Evolutionary conservation across 768 basidiomycete species (phyloP), one percentile per base, ranked within the genome.

Genomic region (Suillus fuscotomentosus): DNA sequence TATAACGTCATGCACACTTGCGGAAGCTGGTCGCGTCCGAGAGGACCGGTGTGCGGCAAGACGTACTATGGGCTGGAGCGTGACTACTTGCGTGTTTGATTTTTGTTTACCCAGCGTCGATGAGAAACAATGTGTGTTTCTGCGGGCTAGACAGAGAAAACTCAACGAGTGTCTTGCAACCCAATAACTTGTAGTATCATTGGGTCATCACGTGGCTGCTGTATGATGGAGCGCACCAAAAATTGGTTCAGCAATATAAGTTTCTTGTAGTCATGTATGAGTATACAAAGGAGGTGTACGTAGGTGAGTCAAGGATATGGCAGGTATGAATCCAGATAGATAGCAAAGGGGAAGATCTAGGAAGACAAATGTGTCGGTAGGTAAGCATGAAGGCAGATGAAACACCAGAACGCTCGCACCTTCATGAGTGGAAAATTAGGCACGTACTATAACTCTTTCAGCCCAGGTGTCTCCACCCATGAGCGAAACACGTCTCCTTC

Each of bases 1-100:
- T 79, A 72, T 80, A 77, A 15, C 79, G 81, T 86, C 88, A 87
- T 56, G 87, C 62, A 66, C 74, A 69, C 62, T 72, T 69, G 69
- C 75, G 60, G 68, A 74, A 64, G 65, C 39, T 55, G 65, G 41
- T 57, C 41, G 65, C 20, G 22, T 53, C 38, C 17, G 43, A 22
- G 57, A 59, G 48, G 31, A 47, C 27, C 47, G 61, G 15, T 4
- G 4, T 59, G 60, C 20, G 31, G 15, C 17, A 10, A 9, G 10
- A 60, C 22, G n/a, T 38, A 38, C 36, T 38, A 60, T n/a, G 54
- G 65, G 41, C 60, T 31, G 9, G 54, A 38, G 8, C 36, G 9
- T 38, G 9, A 15, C 34, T 22, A n/a, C 10, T 24, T 3, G 20
- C 51, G 50, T 61, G 63, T n/a, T 56, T 43, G 62, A 39, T 43